phyloP scores from a whole-genome alignment of 2,329 filamentous ascomycete species.

The Pseudocercospora crystallina region DNA sequence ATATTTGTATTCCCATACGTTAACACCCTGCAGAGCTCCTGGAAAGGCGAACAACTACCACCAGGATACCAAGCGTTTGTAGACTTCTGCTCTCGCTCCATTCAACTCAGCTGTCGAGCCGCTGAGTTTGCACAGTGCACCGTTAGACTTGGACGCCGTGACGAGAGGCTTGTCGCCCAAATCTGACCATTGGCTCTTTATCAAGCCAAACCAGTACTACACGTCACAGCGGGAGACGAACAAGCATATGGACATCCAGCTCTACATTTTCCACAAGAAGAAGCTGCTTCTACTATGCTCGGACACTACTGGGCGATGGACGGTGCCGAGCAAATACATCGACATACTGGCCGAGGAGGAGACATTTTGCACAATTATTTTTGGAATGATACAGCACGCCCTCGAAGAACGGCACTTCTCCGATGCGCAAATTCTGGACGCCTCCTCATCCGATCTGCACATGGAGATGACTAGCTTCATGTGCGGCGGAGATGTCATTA shows the following conservation, averaged over 20 bases:
- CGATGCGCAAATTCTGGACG: too few relatives aligned
- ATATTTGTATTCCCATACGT: too few relatives aligned
- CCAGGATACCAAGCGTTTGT: not conserved
- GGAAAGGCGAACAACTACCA: not conserved
- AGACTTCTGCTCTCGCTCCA: not conserved
- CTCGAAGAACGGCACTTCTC: too few relatives aligned
- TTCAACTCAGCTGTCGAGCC: too few relatives aligned
- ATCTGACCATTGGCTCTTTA: not conserved
- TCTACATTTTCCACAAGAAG: not conserved
- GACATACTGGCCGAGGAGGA: too few relatives aligned
- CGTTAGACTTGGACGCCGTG: not conserved
- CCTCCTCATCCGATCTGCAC: too few relatives aligned
- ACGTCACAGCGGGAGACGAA: not conserved
- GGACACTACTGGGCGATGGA: not conserved
- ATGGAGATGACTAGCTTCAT: too few relatives aligned
- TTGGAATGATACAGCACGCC: too few relatives aligned
- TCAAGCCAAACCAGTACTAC: not conserved
- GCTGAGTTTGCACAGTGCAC: not conserved
- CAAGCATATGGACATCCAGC: not conserved
- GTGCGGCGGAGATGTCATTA: too few relatives aligned
- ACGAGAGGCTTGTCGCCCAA: too few relatives aligned
- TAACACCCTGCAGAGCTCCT: too few relatives aligned
- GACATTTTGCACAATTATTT: too few relatives aligned
- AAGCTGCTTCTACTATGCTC: not conserved
- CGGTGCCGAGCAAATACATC: not conserved